Percentiles rank a stretch among this genome's conserved stretches.
phyloP scores from a whole-genome alignment of 2,329 filamentous ascomycete species.

The Penicillium capsulatum region DNA sequence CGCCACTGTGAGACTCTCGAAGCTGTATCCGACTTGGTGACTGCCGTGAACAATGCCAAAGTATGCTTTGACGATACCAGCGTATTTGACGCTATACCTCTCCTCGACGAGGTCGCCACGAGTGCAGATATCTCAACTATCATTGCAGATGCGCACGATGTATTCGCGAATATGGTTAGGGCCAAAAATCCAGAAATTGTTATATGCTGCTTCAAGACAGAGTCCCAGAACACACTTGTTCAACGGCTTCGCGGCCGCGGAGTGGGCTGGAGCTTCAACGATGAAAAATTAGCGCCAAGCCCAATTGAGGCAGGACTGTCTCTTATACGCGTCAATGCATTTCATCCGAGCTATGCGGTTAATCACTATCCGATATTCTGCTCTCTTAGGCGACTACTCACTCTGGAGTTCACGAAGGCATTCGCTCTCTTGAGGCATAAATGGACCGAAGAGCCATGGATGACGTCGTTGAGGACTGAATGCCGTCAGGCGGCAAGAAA shows the following conservation, averaged over 20 bases:
- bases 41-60: neutral
- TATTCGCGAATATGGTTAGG: slow-evolving; percentile 2
- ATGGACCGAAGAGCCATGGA: neutral
- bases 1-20: neutral
- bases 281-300: slow-evolving; percentile 53
- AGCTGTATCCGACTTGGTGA: neutral
- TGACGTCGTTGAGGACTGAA: neutral
- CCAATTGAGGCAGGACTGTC: neutral
- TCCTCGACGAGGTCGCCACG: neutral
- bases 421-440: neutral
- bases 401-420: neutral
- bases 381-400: neutral
- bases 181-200: slow-evolving; percentile 3
- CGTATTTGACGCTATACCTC: slow-evolving; percentile 4
- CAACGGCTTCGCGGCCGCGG: neutral
- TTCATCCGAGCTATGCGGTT: neutral
- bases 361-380: neutral
- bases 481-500: neutral
- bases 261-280: neutral
- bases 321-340: neutral
- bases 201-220: slow-evolving; percentile 2
- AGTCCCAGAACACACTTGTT: slow-evolving; percentile 1
- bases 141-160: slow-evolving; percentile 1
- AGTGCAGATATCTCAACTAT: neutral
- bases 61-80: slow-evolving; percentile 1